A percentile compares a stretch with the other conserved stretches of the same genome.
These are phyloP conservation scores for Talaromyces thailandensis DNA, from an alignment of 495 filamentous ascomycete genomes.

Conservation along the genomic window DNA sequence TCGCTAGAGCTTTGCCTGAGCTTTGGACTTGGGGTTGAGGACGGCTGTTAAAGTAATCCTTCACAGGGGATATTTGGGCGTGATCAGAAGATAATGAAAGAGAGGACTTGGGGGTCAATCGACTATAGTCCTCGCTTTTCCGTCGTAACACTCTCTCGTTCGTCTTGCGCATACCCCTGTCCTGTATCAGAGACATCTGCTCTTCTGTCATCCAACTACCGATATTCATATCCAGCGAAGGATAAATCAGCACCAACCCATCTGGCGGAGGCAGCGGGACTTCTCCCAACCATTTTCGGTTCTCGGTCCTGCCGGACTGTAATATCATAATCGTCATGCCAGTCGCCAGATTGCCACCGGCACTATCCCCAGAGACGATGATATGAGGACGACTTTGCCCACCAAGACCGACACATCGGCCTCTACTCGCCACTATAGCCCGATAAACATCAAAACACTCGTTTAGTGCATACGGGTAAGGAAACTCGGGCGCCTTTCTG, in stretches of 20 bases:
- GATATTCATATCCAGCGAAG: conserved; percentile 87
- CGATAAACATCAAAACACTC: conserved; percentile 95
- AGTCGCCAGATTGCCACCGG: conserved; percentile 83
- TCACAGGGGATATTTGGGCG: conserved; percentile 10
- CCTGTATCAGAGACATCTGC: conserved; percentile 88
- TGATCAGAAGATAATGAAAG: conserved; percentile 21
- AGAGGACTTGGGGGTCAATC: conserved; percentile 56
- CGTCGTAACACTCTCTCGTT: conserved; percentile 66
- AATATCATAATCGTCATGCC: conserved; percentile 80
- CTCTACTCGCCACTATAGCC: conserved; percentile 63
- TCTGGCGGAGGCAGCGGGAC: conserved; percentile 62
- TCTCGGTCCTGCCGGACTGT: conserved; percentile 53
- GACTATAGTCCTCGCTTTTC: conserved; percentile 65
- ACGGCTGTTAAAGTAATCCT: conserved; percentile 32
- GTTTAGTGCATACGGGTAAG: conserved; percentile 91
- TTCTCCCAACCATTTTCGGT: conserved; percentile 48
- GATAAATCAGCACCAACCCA: conserved; percentile 81
- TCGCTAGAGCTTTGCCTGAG: background rate
- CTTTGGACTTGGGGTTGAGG: background rate
- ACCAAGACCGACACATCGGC: conserved; percentile 76
- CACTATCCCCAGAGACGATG: conserved; percentile 82
- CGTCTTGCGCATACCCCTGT: conserved; percentile 64
- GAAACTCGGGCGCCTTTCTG: conserved; percentile 86
- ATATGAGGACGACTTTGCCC: conserved; percentile 63
- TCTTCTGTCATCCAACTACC: conserved; percentile 99